A percentile compares a stretch with the other conserved stretches of the same genome.
Conservation (phyloP, 1,284 basidiomycete genomes). For the Cutaneotrichosporon cavernicola region DNA sequence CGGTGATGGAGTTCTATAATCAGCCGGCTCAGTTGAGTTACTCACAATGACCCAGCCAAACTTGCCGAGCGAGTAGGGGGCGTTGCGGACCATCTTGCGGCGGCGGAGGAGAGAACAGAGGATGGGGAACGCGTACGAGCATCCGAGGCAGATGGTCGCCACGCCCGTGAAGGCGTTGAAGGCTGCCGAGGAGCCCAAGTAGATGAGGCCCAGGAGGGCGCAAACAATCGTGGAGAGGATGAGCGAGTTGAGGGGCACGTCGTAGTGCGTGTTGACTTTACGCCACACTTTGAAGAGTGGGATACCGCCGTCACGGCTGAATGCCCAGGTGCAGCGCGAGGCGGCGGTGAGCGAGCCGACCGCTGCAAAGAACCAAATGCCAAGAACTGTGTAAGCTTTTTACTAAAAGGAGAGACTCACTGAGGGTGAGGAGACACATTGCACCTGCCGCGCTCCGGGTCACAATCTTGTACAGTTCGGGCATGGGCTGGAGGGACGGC, state of each 20-base stretch:
- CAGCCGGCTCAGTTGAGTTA: neutral
- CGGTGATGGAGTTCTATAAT: slow-evolving; percentile 42
- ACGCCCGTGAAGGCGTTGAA: slow-evolving; percentile 51
- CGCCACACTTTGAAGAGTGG: slow-evolving; percentile 48
- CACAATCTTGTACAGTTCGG: slow-evolving; percentile 54
- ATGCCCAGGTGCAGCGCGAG: slow-evolving; percentile 32
- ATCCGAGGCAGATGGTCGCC: slow-evolving; percentile 46
- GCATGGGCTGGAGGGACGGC: slow-evolving; percentile 55
- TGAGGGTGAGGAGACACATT: slow-evolving; percentile 55
- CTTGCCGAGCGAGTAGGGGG: slow-evolving; percentile 45
- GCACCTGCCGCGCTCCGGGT: slow-evolving; percentile 53
- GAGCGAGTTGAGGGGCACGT: slow-evolving; percentile 53
- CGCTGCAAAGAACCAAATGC: slow-evolving; percentile 55
- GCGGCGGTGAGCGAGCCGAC: slow-evolving; percentile 53
- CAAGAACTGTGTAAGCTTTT: slow-evolving; percentile 42
- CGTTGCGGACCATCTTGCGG: slow-evolving; percentile 43
- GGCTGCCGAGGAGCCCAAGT: slow-evolving; percentile 48
- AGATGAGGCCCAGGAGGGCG: slow-evolving; percentile 53
- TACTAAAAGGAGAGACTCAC: slow-evolving; percentile 21
- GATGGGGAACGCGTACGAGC: slow-evolving; percentile 52
- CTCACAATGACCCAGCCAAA: slow-evolving; percentile 43
- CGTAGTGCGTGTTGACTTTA: slow-evolving; percentile 45
- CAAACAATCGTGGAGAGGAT: slow-evolving; percentile 51
- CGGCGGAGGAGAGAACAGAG: slow-evolving; percentile 49
- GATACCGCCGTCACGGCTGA: slow-evolving; percentile 55